Base-by-base conservation (phyloP, 208 protist species). In the Crithidia bombi region DNA sequence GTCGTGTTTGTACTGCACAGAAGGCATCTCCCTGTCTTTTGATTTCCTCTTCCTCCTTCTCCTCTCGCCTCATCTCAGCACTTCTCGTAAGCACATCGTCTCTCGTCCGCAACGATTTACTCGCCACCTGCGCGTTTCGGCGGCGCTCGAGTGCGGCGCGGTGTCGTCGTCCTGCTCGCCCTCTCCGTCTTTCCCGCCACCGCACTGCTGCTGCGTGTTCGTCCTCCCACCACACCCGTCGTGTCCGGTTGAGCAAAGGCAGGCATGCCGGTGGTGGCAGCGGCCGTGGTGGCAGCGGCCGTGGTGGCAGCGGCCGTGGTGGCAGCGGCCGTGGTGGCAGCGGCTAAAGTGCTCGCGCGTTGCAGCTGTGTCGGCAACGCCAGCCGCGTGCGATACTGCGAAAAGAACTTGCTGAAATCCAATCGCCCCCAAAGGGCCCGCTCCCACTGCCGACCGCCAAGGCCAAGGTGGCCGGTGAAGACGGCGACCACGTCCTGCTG, bases 381-480 rank as follows among this genome's bases (percentile, higher is more conserved):
- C 11, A 47, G 38, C 3, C 54, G 32, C 3, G 52, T 35, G 46
- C 62, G 67, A 46, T 70, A 52, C 51, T 61, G 66, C n/a, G 71
- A 63, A 78, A 92, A 85, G 78, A 72, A 92, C 14, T 82, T 72
- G 73, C 86, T 96, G 69, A 96, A 93, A 64, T 96, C 86, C 11
- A 96, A 67, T 12, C 90, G 69, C 23, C 81, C 78, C 90, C 90
- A 96, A 55, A 96, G 67, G 26, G 87, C 85, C 12, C 83, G 79
- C 74, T 90, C 82, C 61, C 71, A 81, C 30, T 67, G 57, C n/a
- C 81, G 72, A n/a, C 71, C 80, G 33, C 80, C 79, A 15, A 75
- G 69, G 36, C 73, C 70, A 30, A 95, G 84, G 55, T 92, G 81
- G 0, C 79, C 79, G 9, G 78, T 83, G 65, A 93, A 88, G 11